Percentiles rank a stretch among this genome's conserved stretches.
These are phyloP conservation scores for Plasmodium knowlesi DNA, from an alignment of 169 alveolate genomes.

Conservation along the genomic window DNA sequence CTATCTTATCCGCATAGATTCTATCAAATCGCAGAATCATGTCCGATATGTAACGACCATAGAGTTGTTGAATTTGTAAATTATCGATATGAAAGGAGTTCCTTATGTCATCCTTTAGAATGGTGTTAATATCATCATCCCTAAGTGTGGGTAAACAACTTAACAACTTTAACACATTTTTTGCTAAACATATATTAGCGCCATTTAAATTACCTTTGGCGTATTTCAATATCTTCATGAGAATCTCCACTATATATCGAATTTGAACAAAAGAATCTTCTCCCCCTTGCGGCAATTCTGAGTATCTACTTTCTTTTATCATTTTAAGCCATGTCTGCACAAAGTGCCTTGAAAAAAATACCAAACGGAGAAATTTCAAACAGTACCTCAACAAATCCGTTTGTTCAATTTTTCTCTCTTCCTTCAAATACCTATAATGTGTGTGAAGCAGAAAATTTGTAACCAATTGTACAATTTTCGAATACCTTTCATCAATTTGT, in stretches of 20 bases:
- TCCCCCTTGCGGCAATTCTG: neutral
- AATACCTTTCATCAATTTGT: slow-evolving; percentile 28
- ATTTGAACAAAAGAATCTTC: neutral
- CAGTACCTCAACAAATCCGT: slow-evolving; percentile 28
- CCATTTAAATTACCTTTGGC: neutral
- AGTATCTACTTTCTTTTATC: neutral
- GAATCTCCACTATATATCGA: neutral
- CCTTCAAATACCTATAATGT: slow-evolving; percentile 9
- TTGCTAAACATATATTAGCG: neutral
- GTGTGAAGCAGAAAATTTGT: slow-evolving; percentile 33
- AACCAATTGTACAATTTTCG: slow-evolving; percentile 11
- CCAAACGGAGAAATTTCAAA: slow-evolving; percentile 22
- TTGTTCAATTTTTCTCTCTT: neutral
- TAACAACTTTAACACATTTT: slow-evolving; percentile 22
- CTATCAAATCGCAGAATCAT: slow-evolving; percentile 40
- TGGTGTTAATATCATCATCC: slow-evolving; percentile 11
- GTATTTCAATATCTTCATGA: neutral
- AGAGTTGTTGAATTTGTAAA: slow-evolving; percentile 22
- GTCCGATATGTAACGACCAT: slow-evolving; percentile 59
- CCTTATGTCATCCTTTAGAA: slow-evolving; percentile 35
- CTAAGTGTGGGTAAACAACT: slow-evolving; percentile 52
- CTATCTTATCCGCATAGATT: slow-evolving; percentile 17
- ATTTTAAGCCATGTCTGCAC: slow-evolving; percentile 21
- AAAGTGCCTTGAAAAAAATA: slow-evolving; percentile 39
- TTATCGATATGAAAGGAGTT: neutral